Percentiles rank a stretch among this genome's conserved stretches.
phyloP scores from a whole-genome alignment of 495 filamentous ascomycete species.

The Podospora pseudoanserina region DNA sequence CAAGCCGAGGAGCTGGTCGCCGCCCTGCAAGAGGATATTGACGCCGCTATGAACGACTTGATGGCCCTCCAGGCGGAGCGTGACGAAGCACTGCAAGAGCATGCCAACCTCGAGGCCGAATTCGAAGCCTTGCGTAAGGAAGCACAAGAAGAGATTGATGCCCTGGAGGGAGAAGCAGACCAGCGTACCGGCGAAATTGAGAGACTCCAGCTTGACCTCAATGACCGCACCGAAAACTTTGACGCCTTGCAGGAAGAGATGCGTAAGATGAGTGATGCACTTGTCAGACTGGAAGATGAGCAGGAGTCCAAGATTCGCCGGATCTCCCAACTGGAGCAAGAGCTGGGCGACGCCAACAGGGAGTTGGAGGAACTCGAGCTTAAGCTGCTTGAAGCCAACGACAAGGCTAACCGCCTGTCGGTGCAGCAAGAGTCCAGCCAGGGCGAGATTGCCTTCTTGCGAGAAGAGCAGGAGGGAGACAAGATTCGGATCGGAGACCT shows the following conservation, averaged over 20 bases:
- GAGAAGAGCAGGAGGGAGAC: conserved; percentile 95
- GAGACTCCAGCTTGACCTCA: conserved; percentile 63
- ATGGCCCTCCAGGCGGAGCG: conserved; percentile 79
- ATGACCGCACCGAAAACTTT: conserved; percentile 75
- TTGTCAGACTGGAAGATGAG: conserved; percentile 84
- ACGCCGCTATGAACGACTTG: conserved; percentile 72
- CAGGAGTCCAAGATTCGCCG: conserved; percentile 59
- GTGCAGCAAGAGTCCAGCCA: conserved; percentile 92
- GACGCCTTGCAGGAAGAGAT: conserved; percentile 84
- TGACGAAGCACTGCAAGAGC: conserved; percentile 74
- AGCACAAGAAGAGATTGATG: conserved; percentile 77
- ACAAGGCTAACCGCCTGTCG: conserved; percentile 77
- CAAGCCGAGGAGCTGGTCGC: conserved; percentile 57
- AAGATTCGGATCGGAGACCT: conserved; percentile 97
- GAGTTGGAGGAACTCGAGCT: conserved; percentile 76
- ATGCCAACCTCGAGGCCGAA: conserved; percentile 75
- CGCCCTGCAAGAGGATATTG: conserved; percentile 71
- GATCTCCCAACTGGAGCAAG: conserved; percentile 69
- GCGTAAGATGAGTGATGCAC: conserved; percentile 78
- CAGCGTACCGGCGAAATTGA: conserved; percentile 69
- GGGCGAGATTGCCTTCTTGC: conserved; percentile 87
- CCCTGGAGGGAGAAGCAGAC: conserved; percentile 74
- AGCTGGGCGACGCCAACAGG: conserved; percentile 68
- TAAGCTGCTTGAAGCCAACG: conserved; percentile 71
- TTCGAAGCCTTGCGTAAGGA: conserved; percentile 75